phyloP scores from a whole-genome alignment of 805 yeast species.

The Myxozyma mucilagina region DNA sequence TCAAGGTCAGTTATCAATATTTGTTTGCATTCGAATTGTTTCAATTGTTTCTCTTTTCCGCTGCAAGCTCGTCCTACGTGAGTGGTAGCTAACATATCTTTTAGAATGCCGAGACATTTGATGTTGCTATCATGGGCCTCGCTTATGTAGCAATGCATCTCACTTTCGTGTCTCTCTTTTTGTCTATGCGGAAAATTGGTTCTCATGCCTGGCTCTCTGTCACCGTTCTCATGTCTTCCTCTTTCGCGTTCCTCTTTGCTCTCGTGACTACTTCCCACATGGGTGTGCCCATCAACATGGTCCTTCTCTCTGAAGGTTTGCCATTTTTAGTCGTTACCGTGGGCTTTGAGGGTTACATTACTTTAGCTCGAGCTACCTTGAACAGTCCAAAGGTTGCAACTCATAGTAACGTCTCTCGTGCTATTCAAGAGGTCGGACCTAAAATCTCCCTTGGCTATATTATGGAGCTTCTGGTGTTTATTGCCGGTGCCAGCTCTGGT shows the following conservation, averaged over 20 bases:
- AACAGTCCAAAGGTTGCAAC: conserved; percentile 37
- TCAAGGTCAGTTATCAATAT: conserved; percentile 12
- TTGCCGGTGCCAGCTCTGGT: conserved; percentile 55
- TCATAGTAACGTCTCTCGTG: conserved; percentile 36
- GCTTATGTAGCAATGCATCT: conserved; percentile 89
- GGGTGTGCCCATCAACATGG: conserved; percentile 63
- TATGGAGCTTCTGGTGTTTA: conserved; percentile 68
- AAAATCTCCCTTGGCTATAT: conserved; percentile 73
- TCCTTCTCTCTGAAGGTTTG: conserved; percentile 81
- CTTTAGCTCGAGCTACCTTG: conserved; percentile 54
- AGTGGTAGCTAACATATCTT: not conserved
- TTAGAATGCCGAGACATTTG: conserved; percentile 77
- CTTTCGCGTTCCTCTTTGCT: conserved; percentile 82
- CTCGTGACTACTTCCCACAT: conserved; percentile 59
- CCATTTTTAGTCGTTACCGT: conserved; percentile 91
- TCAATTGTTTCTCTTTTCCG: not conserved
- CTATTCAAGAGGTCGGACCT: conserved; percentile 48
- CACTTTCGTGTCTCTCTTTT: conserved; percentile 70
- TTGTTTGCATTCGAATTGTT: not conserved
- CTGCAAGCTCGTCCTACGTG: not conserved
- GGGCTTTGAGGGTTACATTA: conserved; percentile 85
- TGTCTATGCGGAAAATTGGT: conserved; percentile 74
- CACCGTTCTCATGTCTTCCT: conserved; percentile 73
- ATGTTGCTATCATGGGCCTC: conserved; percentile 70
- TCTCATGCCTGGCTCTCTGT: conserved; percentile 86